Percentiles rank a stretch among this genome's conserved stretches.
Evolutionary conservation across 2,329 filamentous ascomycete genomes (phyloP).

Genomic region (Neonectria magnoliae): DNA sequence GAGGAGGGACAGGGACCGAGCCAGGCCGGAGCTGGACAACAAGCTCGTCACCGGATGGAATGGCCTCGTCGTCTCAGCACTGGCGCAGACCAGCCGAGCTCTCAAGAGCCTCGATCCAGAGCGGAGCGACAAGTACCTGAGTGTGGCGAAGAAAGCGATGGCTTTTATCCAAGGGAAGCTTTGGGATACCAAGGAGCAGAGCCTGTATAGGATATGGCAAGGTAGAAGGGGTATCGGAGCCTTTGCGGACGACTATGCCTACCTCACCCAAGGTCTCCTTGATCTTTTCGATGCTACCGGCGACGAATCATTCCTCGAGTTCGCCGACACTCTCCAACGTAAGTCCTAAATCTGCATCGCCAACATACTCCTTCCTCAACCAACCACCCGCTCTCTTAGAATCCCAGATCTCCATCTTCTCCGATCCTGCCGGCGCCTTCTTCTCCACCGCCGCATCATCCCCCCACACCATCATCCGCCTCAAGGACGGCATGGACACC

Average conservation of each 20-base stretch:
- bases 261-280: slow-evolving; percentile 82
- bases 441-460: slow-evolving; percentile 74
- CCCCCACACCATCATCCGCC: slow-evolving; percentile 79
- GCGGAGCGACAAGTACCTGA: slow-evolving; percentile 68
- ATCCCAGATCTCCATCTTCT: slow-evolving; percentile 80
- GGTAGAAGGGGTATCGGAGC: slow-evolving; percentile 72
- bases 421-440: slow-evolving; percentile 76
- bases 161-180: slow-evolving; percentile 77
- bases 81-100: slow-evolving; percentile 79
- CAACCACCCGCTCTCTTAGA: slow-evolving; percentile 54
- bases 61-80: slow-evolving; percentile 83
- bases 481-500: slow-evolving; percentile 96
- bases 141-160: slow-evolving; percentile 74
- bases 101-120: slow-evolving; percentile 69
- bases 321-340: slow-evolving; percentile 85
- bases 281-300: slow-evolving; percentile 86
- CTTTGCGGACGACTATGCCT: slow-evolving; percentile 96
- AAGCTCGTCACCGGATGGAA: slow-evolving; percentile 92
- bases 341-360: slow-evolving; percentile 40
- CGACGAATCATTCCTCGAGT: slow-evolving; percentile 78
- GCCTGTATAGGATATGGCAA: slow-evolving; percentile 79
- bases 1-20: slow-evolving; percentile 78
- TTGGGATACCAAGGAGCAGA: slow-evolving; percentile 71
- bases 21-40: slow-evolving; percentile 82
- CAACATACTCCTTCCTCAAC: background rate